Conservation (phyloP, 2,329 filamentous ascomycete species). For the Atkinsonella texensis region DNA sequence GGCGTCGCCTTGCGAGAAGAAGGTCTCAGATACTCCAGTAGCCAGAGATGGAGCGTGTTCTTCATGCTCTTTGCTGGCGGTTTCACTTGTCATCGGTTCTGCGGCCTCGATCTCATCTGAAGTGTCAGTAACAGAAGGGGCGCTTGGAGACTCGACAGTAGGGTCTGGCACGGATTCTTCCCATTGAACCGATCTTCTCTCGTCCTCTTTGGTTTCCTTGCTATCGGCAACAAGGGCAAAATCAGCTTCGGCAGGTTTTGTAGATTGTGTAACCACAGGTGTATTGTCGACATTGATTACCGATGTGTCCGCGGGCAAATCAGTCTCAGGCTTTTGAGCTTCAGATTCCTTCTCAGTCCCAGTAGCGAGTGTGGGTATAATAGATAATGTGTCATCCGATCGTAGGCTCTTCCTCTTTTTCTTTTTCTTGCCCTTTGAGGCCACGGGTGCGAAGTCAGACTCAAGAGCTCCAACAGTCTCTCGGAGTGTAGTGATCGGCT, state of each 20-base stretch:
- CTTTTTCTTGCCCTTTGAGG: conserved; percentile 7
- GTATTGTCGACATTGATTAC: background rate
- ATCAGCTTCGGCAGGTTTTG: background rate
- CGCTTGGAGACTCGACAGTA: background rate
- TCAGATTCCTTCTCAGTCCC: background rate
- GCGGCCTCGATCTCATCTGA: background rate
- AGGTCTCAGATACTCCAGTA: conserved; percentile 17
- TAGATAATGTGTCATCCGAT: background rate
- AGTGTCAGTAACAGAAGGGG: background rate
- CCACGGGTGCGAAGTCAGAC: background rate
- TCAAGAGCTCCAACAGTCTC: background rate
- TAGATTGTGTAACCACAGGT: background rate
- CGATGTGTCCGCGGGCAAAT: background rate
- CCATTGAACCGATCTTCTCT: conserved; percentile 11
- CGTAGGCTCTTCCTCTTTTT: conserved; percentile 7
- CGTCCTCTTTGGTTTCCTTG: conserved; percentile 9
- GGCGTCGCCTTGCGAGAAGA: conserved; percentile 20
- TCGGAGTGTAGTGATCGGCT: background rate
- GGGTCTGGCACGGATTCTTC: conserved; percentile 8
- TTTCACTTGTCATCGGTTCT: background rate
- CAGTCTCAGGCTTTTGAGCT: background rate
- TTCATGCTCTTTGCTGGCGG: background rate
- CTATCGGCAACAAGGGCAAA: background rate
- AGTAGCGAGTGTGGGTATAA: background rate
- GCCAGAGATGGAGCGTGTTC: conserved; percentile 1